phyloP scores from a whole-genome alignment of 2,329 filamentous ascomycete species.

The Herpotrichia juniperi region DNA sequence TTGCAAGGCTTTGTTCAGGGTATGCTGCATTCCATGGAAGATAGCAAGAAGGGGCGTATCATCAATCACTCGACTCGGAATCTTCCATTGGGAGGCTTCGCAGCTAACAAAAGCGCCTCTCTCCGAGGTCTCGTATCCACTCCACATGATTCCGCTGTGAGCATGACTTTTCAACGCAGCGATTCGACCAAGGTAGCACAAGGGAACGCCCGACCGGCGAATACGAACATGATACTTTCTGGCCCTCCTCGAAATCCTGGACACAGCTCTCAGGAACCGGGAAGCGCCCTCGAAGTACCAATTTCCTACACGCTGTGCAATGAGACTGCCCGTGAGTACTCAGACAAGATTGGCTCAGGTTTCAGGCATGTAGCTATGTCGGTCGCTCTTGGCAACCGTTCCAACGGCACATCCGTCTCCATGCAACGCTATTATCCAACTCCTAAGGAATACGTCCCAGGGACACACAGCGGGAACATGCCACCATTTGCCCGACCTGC shows the following conservation, averaged over 20 bases:
- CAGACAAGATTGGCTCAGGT: constrained; percentile 15
- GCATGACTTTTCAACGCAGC: constrained; percentile 29
- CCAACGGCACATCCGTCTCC: constrained; percentile 25
- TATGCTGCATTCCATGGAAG: constrained; percentile 36
- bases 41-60: constrained; percentile 19
- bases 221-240: constrained; percentile 8
- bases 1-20: constrained; percentile 42
- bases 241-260: constrained; percentile 18
- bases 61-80: constrained; percentile 13
- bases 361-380: constrained; percentile 13
- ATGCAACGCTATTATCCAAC: constrained; percentile 33
- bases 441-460: constrained; percentile 27
- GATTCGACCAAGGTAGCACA: constrained; percentile 19
- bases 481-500: constrained; percentile 21
- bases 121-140: constrained; percentile 32
- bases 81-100: constrained; percentile 8
- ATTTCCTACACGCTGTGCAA: constrained; percentile 17
- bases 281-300: constrained; percentile 13
- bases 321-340: constrained; percentile 18
- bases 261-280: constrained; percentile 22
- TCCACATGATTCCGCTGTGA: constrained; percentile 35
- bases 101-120: constrained; percentile 24
- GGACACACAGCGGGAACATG: constrained; percentile 10
- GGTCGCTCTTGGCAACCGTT: constrained; percentile 21
- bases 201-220: constrained; percentile 32